phyloP scores from a whole-genome alignment of 1,284 basidiomycete genomes.

The Pseudozyma sp. region DNA sequence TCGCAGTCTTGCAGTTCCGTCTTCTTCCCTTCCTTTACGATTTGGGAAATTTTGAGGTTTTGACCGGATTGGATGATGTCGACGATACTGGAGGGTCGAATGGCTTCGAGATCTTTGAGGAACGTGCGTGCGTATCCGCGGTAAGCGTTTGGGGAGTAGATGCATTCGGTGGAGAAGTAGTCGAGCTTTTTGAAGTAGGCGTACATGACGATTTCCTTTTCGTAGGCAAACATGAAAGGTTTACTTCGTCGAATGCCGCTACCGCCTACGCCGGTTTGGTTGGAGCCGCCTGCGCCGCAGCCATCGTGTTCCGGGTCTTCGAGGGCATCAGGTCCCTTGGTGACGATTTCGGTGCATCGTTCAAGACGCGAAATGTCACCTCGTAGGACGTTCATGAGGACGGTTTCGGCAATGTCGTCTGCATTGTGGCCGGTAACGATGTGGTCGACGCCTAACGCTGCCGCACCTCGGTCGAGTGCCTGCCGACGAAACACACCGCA shows the following conservation, averaged over 20 bases:
- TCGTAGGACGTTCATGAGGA: slow-evolving; percentile 98
- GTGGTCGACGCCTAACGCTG: slow-evolving; percentile 89
- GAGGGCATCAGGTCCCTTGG: slow-evolving; percentile 53
- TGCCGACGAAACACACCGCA: slow-evolving; percentile 97
- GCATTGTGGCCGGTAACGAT: slow-evolving; percentile 99
- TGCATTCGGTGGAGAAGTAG: slow-evolving; percentile 99
- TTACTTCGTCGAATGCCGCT: slow-evolving; percentile 96
- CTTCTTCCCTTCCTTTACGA: slow-evolving; percentile 56
- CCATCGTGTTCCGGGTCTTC: slow-evolving; percentile 69
- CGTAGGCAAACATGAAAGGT: slow-evolving; percentile 97
- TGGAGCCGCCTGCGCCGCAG: slow-evolving; percentile 47
- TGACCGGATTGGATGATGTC: slow-evolving; percentile 82
- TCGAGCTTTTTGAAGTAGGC: slow-evolving; percentile 95
- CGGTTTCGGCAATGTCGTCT: slow-evolving; percentile 98
- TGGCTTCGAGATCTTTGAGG: slow-evolving; percentile 93
- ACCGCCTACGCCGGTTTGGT: slow-evolving; percentile 71
- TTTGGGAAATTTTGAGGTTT: slow-evolving; percentile 50
- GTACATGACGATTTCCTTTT: slow-evolving; percentile 99
- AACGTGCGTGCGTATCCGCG: slow-evolving; percentile 93
- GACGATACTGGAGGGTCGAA: slow-evolving; percentile 92
- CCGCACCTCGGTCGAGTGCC: slow-evolving; percentile 93
- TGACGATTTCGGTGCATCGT: slow-evolving; percentile 89
- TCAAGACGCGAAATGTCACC: slow-evolving; percentile 95
- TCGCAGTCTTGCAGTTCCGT: slow-evolving; percentile 59
- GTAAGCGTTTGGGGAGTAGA: slow-evolving; percentile 95